Evolutionary conservation across 2,329 filamentous ascomycete species (phyloP).

Genomic region (Fusarium sulawesiense): DNA sequence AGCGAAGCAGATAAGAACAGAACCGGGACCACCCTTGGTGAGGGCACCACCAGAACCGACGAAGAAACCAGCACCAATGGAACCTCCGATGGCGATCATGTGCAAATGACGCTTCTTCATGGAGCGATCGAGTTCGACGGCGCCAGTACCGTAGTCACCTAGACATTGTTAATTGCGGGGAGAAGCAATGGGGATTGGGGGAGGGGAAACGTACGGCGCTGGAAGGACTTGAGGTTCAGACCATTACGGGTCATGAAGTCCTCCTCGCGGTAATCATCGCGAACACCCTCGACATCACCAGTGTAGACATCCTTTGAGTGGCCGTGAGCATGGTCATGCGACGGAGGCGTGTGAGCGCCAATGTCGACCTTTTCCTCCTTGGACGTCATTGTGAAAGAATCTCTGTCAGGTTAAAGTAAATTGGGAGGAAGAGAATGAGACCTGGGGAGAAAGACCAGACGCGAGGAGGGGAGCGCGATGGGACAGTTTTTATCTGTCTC

Average conservation of each 20-base stretch:
- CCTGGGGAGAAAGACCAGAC: no score
- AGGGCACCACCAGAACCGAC: constrained; percentile 68
- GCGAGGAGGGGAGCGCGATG: constrained; percentile 7
- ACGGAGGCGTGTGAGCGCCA: constrained; percentile 30
- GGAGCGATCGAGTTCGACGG: constrained; percentile 55
- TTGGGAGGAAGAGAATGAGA: not conserved
- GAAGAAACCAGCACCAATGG: constrained; percentile 72
- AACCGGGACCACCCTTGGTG: constrained; percentile 61
- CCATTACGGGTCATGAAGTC: constrained; percentile 47
- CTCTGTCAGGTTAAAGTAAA: no score
- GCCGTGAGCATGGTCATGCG: not conserved
- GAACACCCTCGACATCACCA: constrained; percentile 13
- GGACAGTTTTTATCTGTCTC: constrained; percentile 29
- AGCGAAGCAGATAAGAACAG: constrained; percentile 62
- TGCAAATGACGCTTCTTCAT: constrained; percentile 70
- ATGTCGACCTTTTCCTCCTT: constrained; percentile 41
- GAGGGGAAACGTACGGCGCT: constrained; percentile 31
- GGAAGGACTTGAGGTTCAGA: constrained; percentile 44
- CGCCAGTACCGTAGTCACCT: constrained; percentile 45
- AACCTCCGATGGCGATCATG: constrained; percentile 72
- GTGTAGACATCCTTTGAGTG: constrained; percentile 26
- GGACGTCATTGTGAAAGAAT: constrained; percentile 23
- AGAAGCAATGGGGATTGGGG: no score
- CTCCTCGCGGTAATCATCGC: constrained; percentile 39
- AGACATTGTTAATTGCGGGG: no score